Conservation (phyloP, 2,329 filamentous ascomycete genomes). For the Ceratocystis cubensis region DNA sequence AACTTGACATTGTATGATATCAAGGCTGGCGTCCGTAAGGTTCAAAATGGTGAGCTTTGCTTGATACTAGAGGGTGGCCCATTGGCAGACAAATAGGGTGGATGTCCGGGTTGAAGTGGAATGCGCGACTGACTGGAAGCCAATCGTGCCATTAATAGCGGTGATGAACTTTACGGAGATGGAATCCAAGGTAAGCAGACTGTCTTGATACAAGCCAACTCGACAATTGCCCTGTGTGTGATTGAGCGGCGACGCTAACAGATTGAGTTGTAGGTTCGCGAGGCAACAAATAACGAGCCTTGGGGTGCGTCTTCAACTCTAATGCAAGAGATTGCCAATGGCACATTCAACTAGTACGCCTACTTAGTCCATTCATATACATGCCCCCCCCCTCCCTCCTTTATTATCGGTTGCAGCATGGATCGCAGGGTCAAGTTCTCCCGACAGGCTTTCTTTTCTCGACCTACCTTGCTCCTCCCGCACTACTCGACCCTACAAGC, state of each 20-base stretch:
- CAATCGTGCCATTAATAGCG: conserved; percentile 38
- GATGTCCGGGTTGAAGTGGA: neutral
- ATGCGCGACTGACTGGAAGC: conserved; percentile 25
- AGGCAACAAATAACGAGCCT: conserved; percentile 97
- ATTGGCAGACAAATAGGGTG: neutral
- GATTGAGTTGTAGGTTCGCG: conserved; percentile 54
- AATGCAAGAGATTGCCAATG: conserved; percentile 98
- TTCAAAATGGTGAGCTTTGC: conserved; percentile 70
- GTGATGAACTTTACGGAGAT: conserved; percentile 98
- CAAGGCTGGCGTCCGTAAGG: conserved; percentile 88
- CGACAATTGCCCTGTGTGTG: neutral
- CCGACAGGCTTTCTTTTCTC: neutral
- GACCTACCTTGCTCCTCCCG: neutral
- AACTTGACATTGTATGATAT: conserved; percentile 90
- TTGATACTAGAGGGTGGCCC: neutral
- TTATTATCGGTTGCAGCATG: neutral
- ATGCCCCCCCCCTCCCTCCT: neutral
- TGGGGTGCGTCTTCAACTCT: conserved; percentile 76
- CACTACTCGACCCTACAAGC: neutral
- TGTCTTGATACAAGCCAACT: neutral
- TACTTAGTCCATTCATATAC: neutral
- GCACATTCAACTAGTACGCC: conserved; percentile 90
- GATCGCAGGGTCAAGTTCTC: neutral
- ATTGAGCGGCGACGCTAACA: neutral
- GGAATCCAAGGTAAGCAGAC: conserved; percentile 50